Evolutionary conservation across 202 grass and related monocot species (phyloP).

Genomic region (Setaria italica): DNA sequence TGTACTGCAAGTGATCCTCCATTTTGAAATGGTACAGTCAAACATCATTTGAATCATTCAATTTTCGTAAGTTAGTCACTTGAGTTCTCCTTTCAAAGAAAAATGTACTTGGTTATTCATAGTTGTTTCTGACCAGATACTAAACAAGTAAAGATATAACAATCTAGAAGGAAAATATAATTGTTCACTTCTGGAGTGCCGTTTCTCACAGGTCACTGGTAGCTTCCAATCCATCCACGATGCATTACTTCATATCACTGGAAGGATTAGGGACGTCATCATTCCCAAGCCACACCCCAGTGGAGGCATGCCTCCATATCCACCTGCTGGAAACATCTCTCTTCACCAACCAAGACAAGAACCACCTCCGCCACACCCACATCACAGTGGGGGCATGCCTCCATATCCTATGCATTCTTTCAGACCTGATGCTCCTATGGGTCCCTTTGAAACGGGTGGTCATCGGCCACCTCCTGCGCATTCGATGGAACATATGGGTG

Average conservation of each 20-base stretch:
- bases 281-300: slow-evolving; percentile 59
- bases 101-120: slow-evolving; percentile 27
- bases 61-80: slow-evolving; percentile 19
- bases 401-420: slow-evolving; percentile 60
- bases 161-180: slow-evolving; percentile 13
- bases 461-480: slow-evolving; percentile 51
- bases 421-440: slow-evolving; percentile 60
- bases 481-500: slow-evolving; percentile 52
- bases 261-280: slow-evolving; percentile 70
- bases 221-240: slow-evolving; percentile 72
- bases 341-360: slow-evolving; percentile 67
- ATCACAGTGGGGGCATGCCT: slow-evolving; percentile 54
- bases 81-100: slow-evolving; percentile 4
- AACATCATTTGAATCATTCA: slow-evolving; percentile 8
- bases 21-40: slow-evolving; percentile 30
- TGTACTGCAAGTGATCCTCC: neutral
- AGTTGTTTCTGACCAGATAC: neutral
- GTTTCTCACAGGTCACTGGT: slow-evolving; percentile 62
- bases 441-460: slow-evolving; percentile 49
- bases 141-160: slow-evolving; percentile 23
- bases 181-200: slow-evolving; percentile 31
- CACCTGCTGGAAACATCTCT: slow-evolving; percentile 47
- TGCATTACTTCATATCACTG: slow-evolving; percentile 66
- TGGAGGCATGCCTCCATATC: slow-evolving; percentile 60
- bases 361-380: slow-evolving; percentile 48